Percentiles rank a stretch among this genome's conserved stretches.
Evolutionary conservation across 768 basidiomycete genomes (phyloP).

Genomic region (Kwoniella newhampshirensis): DNA sequence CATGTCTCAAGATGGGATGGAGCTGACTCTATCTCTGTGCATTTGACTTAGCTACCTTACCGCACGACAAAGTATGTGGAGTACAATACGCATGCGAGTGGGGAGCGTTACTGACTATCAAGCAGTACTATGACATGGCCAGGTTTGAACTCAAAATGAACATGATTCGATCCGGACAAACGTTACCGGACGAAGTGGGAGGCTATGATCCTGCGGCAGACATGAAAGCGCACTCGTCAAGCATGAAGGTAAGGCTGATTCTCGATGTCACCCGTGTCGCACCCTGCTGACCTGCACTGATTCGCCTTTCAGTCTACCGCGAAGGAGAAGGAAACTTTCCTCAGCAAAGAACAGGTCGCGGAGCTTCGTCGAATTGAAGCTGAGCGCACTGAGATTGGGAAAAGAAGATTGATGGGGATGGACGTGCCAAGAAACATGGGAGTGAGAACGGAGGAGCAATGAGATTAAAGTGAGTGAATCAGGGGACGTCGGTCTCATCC

Average conservation of each 20-base stretch:
- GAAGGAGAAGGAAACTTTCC: conserved; percentile 69
- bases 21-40: not conserved
- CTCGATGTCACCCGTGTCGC: not conserved
- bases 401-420: conserved; percentile 43
- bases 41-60: conserved; percentile 70
- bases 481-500: too few relatives aligned
- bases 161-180: conserved; percentile 78
- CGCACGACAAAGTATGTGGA: conserved; percentile 72
- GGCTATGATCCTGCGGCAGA: conserved; percentile 80
- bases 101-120: not conserved
- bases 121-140: conserved; percentile 78
- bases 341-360: conserved; percentile 74
- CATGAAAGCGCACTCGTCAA: conserved; percentile 69
- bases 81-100: too few relatives aligned
- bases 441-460: conserved; percentile 41
- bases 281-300: not conserved
- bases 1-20: conserved; percentile 77
- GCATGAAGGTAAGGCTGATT: conserved; percentile 65
- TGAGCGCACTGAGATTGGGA: conserved; percentile 72
- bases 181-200: conserved; percentile 65
- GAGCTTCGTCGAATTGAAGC: conserved; percentile 80
- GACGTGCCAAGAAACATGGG: conserved; percentile 47
- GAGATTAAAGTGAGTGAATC: too few relatives aligned
- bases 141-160: conserved; percentile 81
- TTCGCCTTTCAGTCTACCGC: conserved; percentile 20